Evolutionary conservation across 768 basidiomycete species (phyloP).

Genomic region (Dentipellis fragilis): DNA sequence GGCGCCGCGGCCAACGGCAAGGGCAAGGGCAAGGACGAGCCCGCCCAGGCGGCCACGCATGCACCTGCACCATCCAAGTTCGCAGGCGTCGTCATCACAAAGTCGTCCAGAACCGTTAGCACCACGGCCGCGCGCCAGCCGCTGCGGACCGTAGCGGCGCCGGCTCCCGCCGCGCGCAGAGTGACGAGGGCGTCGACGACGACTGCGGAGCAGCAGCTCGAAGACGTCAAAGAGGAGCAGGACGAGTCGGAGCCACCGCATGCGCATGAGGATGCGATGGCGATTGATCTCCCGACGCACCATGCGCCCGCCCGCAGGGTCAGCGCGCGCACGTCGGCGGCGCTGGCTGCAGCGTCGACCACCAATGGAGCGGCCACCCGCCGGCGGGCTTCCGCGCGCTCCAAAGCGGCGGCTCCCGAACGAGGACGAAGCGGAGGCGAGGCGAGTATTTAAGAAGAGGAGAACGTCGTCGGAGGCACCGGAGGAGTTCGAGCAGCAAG

Average conservation of each 20-base stretch:
- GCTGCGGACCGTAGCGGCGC: constrained; percentile 35
- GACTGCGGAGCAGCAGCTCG: constrained; percentile 21
- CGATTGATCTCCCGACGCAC: constrained; percentile 22
- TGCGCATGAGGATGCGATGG: constrained; percentile 42
- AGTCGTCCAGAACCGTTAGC: constrained; percentile 39
- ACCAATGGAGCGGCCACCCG: background rate
- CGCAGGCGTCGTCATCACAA: constrained; percentile 44
- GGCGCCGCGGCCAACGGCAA: constrained; percentile 33
- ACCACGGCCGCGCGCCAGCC: constrained; percentile 41
- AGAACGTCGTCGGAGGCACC: constrained; percentile 61
- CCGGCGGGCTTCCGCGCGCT: constrained; percentile 2
- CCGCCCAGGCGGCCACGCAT: constrained; percentile 10
- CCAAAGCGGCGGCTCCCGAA: constrained; percentile 11
- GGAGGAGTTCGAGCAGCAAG: constrained; percentile 28
- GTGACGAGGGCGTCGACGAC: background rate
- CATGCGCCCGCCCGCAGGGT: constrained; percentile 18
- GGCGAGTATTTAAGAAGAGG: constrained; percentile 62
- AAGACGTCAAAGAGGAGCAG: constrained; percentile 21
- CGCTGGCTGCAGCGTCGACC: background rate
- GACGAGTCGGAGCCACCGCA: constrained; percentile 6
- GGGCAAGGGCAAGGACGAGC: constrained; percentile 41
- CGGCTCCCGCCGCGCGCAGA: background rate
- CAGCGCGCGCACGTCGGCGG: constrained; percentile 12
- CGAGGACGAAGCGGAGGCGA: constrained; percentile 48
- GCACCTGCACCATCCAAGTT: constrained; percentile 34